Percentiles rank a stretch among this genome's conserved stretches.
Evolutionary conservation across 2,329 filamentous ascomycete species (phyloP).

Genomic region (Cadophora malorum): DNA sequence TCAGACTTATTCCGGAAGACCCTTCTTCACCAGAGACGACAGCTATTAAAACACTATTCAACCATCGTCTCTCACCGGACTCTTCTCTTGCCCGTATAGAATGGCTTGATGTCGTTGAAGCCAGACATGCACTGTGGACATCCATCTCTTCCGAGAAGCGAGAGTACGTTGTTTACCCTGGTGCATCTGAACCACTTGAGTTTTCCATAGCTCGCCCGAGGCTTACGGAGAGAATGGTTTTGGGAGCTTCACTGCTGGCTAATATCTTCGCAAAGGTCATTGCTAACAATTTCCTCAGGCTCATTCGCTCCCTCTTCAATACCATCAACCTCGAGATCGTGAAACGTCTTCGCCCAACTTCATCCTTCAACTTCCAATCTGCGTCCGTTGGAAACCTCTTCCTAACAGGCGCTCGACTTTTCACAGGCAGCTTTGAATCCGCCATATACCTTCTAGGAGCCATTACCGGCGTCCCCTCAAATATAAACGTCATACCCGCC

Average conservation of each 20-base stretch:
- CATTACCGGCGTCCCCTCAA: conserved; percentile 81
- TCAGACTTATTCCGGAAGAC: conserved; percentile 82
- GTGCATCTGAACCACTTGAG: no score
- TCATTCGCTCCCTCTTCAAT: conserved; percentile 80
- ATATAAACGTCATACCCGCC: conserved; percentile 81
- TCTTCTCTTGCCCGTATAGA: conserved; percentile 70
- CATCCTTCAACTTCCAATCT: conserved; percentile 78
- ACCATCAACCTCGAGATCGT: conserved; percentile 79
- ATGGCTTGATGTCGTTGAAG: conserved; percentile 90
- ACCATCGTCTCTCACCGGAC: conserved; percentile 76
- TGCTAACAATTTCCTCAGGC: no score
- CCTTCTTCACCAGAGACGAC: conserved; percentile 65
- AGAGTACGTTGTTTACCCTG: no score
- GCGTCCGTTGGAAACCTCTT: conserved; percentile 83
- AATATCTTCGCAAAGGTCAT: no score
- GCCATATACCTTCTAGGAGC: conserved; percentile 89
- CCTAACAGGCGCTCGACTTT: conserved; percentile 83
- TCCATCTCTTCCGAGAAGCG: conserved; percentile 73
- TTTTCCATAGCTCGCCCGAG: no score
- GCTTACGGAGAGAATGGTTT: no score
- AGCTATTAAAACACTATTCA: conserved; percentile 85
- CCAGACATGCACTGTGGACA: conserved; percentile 77
- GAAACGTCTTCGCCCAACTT: conserved; percentile 74
- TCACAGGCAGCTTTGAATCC: conserved; percentile 90
- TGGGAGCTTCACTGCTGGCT: no score